phyloP scores from a whole-genome alignment of 1,284 basidiomycete genomes.

The Grifola frondosa region DNA sequence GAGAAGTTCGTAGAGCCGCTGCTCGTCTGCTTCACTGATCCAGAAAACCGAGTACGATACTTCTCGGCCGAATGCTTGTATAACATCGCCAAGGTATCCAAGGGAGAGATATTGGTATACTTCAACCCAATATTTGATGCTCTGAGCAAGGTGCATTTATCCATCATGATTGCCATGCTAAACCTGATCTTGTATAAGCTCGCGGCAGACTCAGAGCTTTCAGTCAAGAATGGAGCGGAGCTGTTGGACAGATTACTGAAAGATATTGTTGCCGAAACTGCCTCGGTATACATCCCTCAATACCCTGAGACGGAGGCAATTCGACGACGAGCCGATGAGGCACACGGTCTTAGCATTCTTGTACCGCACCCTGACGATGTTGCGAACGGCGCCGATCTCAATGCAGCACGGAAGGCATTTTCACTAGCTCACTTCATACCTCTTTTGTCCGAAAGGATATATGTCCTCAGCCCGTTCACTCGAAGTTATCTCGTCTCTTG shows the following conservation, averaged over 20 bases:
- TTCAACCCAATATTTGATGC: conserved; percentile 99
- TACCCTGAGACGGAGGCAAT: conserved; percentile 78
- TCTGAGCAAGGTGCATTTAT: conserved; percentile 79
- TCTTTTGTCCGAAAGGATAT: conserved; percentile 88
- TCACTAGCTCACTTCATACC: conserved; percentile 95
- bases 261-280: conserved; percentile 97
- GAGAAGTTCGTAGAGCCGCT: conserved; percentile 90
- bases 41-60: conserved; percentile 93
- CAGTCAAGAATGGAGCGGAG: conserved; percentile 98
- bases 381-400: conserved; percentile 43
- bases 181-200: conserved; percentile 53
- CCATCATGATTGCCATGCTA: conserved; percentile 1
- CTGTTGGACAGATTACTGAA: conserved; percentile 96
- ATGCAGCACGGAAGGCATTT: conserved; percentile 76
- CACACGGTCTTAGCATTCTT: conserved; percentile 43
- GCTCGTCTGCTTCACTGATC: conserved; percentile 91
- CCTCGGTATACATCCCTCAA: conserved; percentile 91
- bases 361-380: conserved; percentile 61
- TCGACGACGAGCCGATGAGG: conserved; percentile 45
- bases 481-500: conserved; percentile 95
- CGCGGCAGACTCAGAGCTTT: conserved; percentile 92
- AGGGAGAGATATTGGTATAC: conserved; percentile 94
- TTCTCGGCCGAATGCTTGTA: conserved; percentile 98
- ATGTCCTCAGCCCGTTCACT: conserved; percentile 94
- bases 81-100: conserved; percentile 98